These are phyloP conservation scores for Zoysia pacifica DNA, from an alignment of 176 grass and related monocot species.

Conservation along the genomic window DNA sequence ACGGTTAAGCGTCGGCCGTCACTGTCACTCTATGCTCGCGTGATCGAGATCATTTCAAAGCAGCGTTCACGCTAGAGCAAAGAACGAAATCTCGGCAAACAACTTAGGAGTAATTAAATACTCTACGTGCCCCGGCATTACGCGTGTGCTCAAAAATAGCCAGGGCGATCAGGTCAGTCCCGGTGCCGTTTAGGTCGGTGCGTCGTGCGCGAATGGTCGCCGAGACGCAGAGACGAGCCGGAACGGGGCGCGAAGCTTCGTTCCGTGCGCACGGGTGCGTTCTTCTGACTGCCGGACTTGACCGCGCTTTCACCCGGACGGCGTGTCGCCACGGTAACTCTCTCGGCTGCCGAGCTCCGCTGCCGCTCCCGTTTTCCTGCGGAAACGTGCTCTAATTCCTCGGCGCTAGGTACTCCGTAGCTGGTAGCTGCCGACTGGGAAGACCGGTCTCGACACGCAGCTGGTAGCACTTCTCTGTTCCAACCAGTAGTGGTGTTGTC, in stretches of 20 bases:
- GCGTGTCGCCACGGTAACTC: constrained; percentile 12
- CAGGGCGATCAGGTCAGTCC: too few relatives aligned
- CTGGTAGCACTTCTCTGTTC: too few relatives aligned
- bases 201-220: neutral
- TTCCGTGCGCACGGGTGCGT: neutral
- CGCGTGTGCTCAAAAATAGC: neutral
- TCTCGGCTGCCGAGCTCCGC: neutral
- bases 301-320: neutral
- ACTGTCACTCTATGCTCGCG: neutral
- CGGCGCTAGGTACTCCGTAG: neutral
- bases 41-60: neutral
- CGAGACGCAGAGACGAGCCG: neutral
- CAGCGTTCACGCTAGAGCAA: neutral
- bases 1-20: neutral
- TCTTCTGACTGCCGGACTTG: neutral
- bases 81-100: neutral
- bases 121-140: neutral
- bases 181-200: neutral
- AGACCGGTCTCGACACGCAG: too few relatives aligned
- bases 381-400: constrained; percentile 9
- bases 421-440: too few relatives aligned
- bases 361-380: neutral
- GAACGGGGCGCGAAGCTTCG: neutral
- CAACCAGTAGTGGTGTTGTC: too few relatives aligned
- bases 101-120: neutral